Conservation (phyloP, 163 green algal genomes). For the Scenedesmus sp. region DNA sequence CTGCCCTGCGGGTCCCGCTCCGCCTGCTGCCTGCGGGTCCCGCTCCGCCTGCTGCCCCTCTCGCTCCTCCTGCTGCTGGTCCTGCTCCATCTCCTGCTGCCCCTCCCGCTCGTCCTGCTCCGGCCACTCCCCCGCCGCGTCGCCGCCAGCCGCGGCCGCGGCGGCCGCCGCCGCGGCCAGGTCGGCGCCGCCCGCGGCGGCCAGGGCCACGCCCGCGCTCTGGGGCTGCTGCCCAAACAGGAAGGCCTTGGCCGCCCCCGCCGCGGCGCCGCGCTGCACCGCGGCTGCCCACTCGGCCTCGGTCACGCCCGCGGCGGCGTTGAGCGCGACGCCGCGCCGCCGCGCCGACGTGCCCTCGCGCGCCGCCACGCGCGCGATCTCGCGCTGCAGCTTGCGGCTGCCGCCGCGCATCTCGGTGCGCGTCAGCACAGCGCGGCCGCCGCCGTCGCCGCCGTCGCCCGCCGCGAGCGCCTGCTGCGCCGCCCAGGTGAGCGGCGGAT, state of each 20-base stretch:
- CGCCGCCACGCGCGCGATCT: slow-evolving; percentile 32
- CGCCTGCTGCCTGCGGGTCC: no score
- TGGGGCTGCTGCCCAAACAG: slow-evolving; percentile 8
- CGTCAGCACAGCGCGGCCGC: slow-evolving; percentile 3
- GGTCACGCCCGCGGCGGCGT: slow-evolving; percentile 41
- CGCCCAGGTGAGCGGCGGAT: slow-evolving; percentile 77
- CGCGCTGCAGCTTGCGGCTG: slow-evolving; percentile 7
- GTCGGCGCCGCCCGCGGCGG: no score
- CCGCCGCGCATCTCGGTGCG: slow-evolving; percentile 22
- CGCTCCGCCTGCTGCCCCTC: neutral
- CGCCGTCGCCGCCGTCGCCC: slow-evolving; percentile 16
- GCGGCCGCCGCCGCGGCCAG: neutral
- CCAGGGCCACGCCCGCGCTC: no score
- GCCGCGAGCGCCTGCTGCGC: slow-evolving; percentile 9
- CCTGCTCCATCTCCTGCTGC: neutral
- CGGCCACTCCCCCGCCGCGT: neutral
- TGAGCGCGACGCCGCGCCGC: slow-evolving; percentile 31
- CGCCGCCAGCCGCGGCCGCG: neutral
- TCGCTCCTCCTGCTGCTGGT: slow-evolving; percentile 7
- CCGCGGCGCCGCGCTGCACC: slow-evolving; percentile 31
- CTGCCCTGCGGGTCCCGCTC: neutral
- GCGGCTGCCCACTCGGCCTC: slow-evolving; percentile 58
- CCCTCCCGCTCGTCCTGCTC: neutral
- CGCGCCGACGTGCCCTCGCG: slow-evolving; percentile 59
- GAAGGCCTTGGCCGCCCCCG: slow-evolving; percentile 16